A percentile compares a stretch with the other conserved stretches of the same genome.
Conservation (phyloP, 768 basidiomycete genomes). For the Kwoniella sp. region DNA sequence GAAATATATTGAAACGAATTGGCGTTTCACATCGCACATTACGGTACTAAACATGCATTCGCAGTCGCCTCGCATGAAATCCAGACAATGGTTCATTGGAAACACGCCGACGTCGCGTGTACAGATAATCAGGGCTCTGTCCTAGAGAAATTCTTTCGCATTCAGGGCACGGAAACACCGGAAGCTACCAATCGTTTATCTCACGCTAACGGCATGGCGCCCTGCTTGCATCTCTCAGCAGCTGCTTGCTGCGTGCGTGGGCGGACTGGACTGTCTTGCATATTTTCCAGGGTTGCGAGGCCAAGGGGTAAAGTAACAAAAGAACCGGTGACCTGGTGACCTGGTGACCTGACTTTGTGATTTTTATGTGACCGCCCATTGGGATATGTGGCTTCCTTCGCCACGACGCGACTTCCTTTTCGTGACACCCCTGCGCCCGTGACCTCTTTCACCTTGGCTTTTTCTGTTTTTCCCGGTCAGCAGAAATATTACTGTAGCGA, state of each 20-base stretch:
- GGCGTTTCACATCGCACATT: neutral
- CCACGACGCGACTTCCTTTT: neutral
- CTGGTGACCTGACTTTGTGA: neutral
- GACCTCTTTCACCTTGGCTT: slow-evolving; percentile 2
- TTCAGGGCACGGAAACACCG: neutral
- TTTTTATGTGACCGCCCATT: neutral
- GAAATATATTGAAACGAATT: neutral
- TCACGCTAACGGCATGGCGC: neutral
- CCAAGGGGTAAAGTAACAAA: neutral
- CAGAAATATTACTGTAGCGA: too few relatives aligned
- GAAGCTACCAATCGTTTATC: slow-evolving; percentile 1
- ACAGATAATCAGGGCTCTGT: neutral
- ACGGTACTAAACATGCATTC: neutral
- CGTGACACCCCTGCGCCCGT: neutral
- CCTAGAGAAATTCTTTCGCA: too few relatives aligned
- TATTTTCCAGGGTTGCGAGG: too few relatives aligned
- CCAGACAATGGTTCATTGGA: neutral
- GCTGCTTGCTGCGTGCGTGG: too few relatives aligned
- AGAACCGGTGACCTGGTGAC: slow-evolving; percentile 2
- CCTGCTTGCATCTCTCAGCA: too few relatives aligned
- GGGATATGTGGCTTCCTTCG: neutral
- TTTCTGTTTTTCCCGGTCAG: neutral
- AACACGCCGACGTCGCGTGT: neutral
- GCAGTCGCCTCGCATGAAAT: neutral
- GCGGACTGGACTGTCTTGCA: too few relatives aligned